These are phyloP conservation scores for Leptographium wingfieldii DNA, from an alignment of 2,329 filamentous ascomycete species.

Conservation along the genomic window DNA sequence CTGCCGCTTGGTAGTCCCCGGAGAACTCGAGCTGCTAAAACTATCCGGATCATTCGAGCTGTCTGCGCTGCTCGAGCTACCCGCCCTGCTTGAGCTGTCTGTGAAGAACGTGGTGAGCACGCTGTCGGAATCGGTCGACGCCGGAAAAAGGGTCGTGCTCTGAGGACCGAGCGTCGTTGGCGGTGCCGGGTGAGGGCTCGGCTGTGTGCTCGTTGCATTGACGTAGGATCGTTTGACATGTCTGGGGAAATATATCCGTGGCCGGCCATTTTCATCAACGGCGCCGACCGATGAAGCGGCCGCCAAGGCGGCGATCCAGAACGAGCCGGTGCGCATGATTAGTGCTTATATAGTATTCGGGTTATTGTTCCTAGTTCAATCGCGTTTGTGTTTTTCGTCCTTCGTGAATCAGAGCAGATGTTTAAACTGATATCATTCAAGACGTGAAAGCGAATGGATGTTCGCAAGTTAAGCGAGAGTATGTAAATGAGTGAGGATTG, in stretches of 20 bases:
- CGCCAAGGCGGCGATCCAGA: constrained; percentile 36
- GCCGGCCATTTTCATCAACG: constrained; percentile 23
- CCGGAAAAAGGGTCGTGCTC: not conserved
- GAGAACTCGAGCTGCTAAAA: not conserved
- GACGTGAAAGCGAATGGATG: constrained; percentile 7
- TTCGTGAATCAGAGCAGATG: not conserved
- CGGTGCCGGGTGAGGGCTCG: constrained; percentile 15
- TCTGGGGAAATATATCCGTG: constrained; percentile 45
- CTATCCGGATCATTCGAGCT: not conserved
- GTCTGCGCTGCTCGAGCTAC: not conserved
- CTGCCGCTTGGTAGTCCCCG: constrained; percentile 12
- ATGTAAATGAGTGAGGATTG: constrained; percentile 1
- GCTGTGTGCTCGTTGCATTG: constrained; percentile 28
- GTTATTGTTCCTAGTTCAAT: not conserved
- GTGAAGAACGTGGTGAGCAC: not conserved
- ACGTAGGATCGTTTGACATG: constrained; percentile 39
- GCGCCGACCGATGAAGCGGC: constrained; percentile 34
- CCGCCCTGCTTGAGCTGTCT: not conserved
- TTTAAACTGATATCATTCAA: not conserved
- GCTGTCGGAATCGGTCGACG: not conserved
- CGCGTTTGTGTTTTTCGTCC: not conserved
- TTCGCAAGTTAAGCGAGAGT: constrained; percentile 4
- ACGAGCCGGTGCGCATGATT: constrained; percentile 35
- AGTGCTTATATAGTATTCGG: not conserved
- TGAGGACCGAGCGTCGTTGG: constrained; percentile 11